Conservation (phyloP, 495 filamentous ascomycete species). For the Penicillium coprophilum region DNA sequence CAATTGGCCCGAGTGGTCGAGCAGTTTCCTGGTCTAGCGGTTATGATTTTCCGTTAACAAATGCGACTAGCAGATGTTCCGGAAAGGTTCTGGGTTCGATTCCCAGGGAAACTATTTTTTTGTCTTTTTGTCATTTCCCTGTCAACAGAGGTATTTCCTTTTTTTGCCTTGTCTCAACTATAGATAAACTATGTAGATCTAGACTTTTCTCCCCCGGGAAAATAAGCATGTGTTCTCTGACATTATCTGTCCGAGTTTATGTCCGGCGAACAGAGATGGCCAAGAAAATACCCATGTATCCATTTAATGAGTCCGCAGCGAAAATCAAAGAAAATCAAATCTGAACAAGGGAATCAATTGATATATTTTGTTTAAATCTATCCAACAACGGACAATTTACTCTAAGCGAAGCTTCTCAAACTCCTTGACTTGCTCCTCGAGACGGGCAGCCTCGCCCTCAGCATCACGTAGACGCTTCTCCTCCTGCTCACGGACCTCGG, state of each 20-base stretch:
- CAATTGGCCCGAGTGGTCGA: not conserved
- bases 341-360: constrained; percentile 14
- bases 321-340: too few species aligned
- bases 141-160: not conserved
- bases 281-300: not conserved
- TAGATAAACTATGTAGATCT: not conserved
- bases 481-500: constrained; percentile 58
- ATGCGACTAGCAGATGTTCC: constrained; percentile 9
- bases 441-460: constrained; percentile 52
- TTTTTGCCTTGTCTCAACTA: not conserved
- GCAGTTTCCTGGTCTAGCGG: constrained; percentile 15
- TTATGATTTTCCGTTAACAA: constrained; percentile 19
- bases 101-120: constrained; percentile 26
- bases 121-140: not conserved
- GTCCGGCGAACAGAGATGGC: too few species aligned
- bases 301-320: not conserved
- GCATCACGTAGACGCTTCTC: constrained; percentile 58
- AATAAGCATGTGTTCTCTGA: not conserved
- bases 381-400: constrained; percentile 23
- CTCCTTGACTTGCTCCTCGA: constrained; percentile 55
- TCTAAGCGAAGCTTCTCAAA: constrained; percentile 51
- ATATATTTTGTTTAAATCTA: constrained; percentile 18
- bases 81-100: constrained; percentile 28
- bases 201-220: not conserved
- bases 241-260: not conserved